These are phyloP conservation scores for Marvania coccoides DNA, from an alignment of 139 green algal genomes.

Conservation along the genomic window DNA sequence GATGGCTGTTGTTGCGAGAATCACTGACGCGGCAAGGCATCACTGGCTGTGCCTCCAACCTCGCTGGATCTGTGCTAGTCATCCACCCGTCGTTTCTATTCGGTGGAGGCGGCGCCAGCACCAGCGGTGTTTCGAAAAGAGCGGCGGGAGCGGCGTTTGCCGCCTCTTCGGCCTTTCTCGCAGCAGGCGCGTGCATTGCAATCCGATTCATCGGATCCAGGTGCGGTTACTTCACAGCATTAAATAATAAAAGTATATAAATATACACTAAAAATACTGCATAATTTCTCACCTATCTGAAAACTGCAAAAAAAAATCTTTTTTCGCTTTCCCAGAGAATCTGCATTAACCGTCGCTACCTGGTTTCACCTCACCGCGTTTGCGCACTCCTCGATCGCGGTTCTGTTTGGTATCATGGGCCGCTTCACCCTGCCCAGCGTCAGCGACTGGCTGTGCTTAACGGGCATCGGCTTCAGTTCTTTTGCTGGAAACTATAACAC, in stretches of 20 bases:
- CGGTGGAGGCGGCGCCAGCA: too few relatives aligned
- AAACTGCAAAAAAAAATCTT: too few relatives aligned
- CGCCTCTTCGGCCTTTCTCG: not conserved
- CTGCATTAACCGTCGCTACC: conserved; percentile 16
- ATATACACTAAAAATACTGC: too few relatives aligned
- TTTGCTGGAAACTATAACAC: too few relatives aligned
- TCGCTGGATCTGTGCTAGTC: conserved; percentile 17
- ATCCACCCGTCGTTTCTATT: conserved; percentile 26
- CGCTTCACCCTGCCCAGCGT: too few relatives aligned
- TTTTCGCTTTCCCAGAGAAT: not conserved
- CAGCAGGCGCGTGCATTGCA: not conserved
- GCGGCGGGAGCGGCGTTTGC: not conserved
- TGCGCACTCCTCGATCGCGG: not conserved
- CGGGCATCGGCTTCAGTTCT: too few relatives aligned
- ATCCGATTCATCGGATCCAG: conserved; percentile 13
- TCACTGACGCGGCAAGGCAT: not conserved
- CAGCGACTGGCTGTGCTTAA: too few relatives aligned
- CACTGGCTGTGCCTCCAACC: conserved; percentile 2
- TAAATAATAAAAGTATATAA: too few relatives aligned
- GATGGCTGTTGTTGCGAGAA: not conserved
- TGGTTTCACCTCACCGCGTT: conserved; percentile 17
- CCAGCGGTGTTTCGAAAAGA: too few relatives aligned
- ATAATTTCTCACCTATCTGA: too few relatives aligned
- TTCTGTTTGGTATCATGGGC: conserved; percentile 20
- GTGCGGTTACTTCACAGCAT: too few relatives aligned